Conservation (phyloP, 2,329 filamentous ascomycete species). For the Sclerotiophoma versabilis region DNA sequence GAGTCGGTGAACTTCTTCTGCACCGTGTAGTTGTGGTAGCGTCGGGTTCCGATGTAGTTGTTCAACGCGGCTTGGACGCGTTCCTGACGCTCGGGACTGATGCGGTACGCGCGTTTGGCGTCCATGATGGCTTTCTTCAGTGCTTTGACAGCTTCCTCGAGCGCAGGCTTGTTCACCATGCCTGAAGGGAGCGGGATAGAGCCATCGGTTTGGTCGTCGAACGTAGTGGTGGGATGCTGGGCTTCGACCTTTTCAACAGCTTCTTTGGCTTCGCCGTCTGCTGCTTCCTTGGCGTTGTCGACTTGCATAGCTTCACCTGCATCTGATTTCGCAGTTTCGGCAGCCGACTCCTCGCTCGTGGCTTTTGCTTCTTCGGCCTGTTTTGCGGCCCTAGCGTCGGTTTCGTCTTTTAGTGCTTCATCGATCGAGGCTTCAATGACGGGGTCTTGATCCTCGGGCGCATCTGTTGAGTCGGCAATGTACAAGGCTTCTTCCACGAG, state of each 20-base stretch:
- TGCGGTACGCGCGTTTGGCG: slow-evolving; percentile 85
- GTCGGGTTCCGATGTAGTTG: slow-evolving; percentile 81
- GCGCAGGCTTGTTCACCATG: slow-evolving; percentile 39
- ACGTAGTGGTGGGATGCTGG: slow-evolving; percentile 32
- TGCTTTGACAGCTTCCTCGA: slow-evolving; percentile 54
- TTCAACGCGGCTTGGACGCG: slow-evolving; percentile 78
- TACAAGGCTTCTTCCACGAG: slow-evolving; percentile 69
- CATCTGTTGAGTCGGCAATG: slow-evolving; percentile 45
- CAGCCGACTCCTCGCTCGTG: slow-evolving; percentile 12
- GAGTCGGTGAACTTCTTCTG: slow-evolving; percentile 83
- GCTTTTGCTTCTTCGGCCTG: background rate
- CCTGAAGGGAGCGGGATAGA: slow-evolving; percentile 35
- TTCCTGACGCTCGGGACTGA: slow-evolving; percentile 72
- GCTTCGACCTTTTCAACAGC: slow-evolving; percentile 35
- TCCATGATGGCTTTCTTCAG: slow-evolving; percentile 82
- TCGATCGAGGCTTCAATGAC: slow-evolving; percentile 44
- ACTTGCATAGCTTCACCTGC: slow-evolving; percentile 15
- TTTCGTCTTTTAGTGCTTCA: slow-evolving; percentile 9
- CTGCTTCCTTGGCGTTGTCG: slow-evolving; percentile 28
- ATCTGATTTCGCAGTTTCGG: slow-evolving; percentile 17
- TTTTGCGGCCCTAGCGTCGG: slow-evolving; percentile 16
- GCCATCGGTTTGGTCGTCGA: slow-evolving; percentile 42
- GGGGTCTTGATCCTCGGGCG: slow-evolving; percentile 37
- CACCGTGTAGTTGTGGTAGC: slow-evolving; percentile 98
- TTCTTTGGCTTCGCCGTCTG: slow-evolving; percentile 30